phyloP scores from a whole-genome alignment of 805 yeast species.

The Priceomyces haplophilus region DNA sequence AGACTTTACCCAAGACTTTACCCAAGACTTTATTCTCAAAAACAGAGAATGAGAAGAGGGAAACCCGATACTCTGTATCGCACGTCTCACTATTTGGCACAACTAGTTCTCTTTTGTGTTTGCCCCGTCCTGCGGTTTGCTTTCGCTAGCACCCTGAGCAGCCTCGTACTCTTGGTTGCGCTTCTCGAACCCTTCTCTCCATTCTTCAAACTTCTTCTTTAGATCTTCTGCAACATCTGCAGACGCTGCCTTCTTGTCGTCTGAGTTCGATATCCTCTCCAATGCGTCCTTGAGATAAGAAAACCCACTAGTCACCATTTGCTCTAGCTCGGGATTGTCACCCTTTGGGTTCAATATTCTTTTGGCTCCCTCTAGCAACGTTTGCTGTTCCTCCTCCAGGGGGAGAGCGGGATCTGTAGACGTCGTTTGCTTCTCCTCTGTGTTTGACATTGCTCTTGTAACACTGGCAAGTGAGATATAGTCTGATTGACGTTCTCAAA shows the following conservation, averaged over 20 bases:
- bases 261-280: slow-evolving; percentile 27
- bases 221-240: slow-evolving; percentile 36
- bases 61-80: no score
- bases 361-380: slow-evolving; percentile 1
- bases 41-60: no score
- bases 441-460: no score
- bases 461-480: no score
- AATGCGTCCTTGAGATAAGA: slow-evolving; percentile 24
- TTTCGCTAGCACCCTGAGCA: neutral
- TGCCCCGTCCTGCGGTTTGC: neutral
- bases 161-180: slow-evolving; percentile 7
- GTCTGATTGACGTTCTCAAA: neutral
- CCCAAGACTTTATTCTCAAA: no score
- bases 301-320: slow-evolving; percentile 25
- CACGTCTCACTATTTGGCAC: no score
- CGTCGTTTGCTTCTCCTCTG: slow-evolving; percentile 3
- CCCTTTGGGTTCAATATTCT: slow-evolving; percentile 27
- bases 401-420: slow-evolving; percentile 5
- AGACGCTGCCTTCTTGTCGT: slow-evolving; percentile 32
- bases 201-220: slow-evolving; percentile 21
- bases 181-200: slow-evolving; percentile 17
- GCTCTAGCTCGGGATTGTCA: slow-evolving; percentile 24
- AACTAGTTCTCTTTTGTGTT: no score
- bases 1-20: no score
- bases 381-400: slow-evolving; percentile 5